Base-by-base conservation (phyloP, 225 moss, liverwort and hornwort species). In the Marchantia polymorpha region DNA sequence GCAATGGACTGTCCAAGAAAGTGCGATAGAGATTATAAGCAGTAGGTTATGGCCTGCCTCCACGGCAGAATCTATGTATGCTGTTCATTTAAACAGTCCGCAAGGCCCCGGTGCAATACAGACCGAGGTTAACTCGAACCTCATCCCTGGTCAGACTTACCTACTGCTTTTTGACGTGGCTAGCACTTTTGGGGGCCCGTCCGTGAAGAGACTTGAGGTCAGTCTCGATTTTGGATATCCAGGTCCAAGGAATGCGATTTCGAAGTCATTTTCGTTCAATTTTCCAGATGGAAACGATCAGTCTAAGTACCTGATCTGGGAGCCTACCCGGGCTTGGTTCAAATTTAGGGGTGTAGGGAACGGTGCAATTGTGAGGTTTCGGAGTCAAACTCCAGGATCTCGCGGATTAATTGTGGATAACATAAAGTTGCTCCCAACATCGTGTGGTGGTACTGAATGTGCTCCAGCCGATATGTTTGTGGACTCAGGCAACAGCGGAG, bases 341-440 rank as follows among this genome's bases (percentile, higher is more conserved):
- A 27, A 60, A 25, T 76, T 77, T 51, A 53, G 52, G 46, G 81
- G 81, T 49, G 73, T 22, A 4, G 53, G 72, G 26, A 47, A 64
- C 0, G 54, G 53, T 19, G 30, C 66, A 49, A 29, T 53, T 47
- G 14, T 84, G 73, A 73, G 55, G 26, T 72, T 84, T 58, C 77
- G 73, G 30, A 84, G 84, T 27, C 23, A 81, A 26, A 77, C 84
- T 0, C 81, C 66, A 1, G 84, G 84, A 17, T 22, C 73, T 29
- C 72, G 80, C 51, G 84, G 84, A 16, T 72, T 80, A 0, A 14
- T 84, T 10, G 61, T 84, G 19, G 84, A 84, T 66, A 84, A 84
- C 51, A 73, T 84, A 26, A 73, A 54, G 31, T 69, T 84, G 81
- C 66, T 47, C 54, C 65, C 17, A 48, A 47, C 70, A 13, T 30